A percentile compares a stretch with the other conserved stretches of the same genome.
phyloP scores from a whole-genome alignment of 2,329 filamentous ascomycete genomes.

The Colletotrichum spinosum region DNA sequence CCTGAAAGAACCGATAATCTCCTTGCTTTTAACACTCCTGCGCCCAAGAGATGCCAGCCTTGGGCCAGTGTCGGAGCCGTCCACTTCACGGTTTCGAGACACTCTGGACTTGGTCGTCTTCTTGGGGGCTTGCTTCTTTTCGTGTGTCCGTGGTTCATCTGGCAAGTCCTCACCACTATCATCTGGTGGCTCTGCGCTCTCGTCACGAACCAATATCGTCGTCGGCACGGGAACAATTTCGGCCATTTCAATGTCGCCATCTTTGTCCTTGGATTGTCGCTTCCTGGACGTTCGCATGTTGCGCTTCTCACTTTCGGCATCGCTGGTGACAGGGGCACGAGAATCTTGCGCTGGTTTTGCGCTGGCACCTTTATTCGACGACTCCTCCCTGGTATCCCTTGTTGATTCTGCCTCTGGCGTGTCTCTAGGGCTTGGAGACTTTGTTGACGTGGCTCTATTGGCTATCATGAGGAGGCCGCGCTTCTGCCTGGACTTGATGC shows the following conservation, averaged over 20 bases:
- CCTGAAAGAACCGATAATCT: constrained; percentile 55
- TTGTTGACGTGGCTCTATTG: constrained; percentile 44
- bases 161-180: too few relatives aligned
- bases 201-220: too few relatives aligned
- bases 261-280: too few relatives aligned
- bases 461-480: constrained; percentile 61
- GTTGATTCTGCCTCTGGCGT: background rate
- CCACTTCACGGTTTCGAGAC: background rate
- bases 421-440: background rate
- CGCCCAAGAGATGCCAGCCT: constrained; percentile 53
- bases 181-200: too few relatives aligned
- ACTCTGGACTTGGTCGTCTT: background rate
- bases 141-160: too few relatives aligned
- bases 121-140: background rate
- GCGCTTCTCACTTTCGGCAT: too few relatives aligned
- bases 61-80: constrained; percentile 41
- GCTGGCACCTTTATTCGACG: background rate
- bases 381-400: background rate
- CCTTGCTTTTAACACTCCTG: constrained; percentile 58
- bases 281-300: too few relatives aligned
- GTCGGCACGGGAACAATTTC: too few relatives aligned
- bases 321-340: too few relatives aligned
- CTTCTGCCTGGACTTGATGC: constrained; percentile 59
- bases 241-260: too few relatives aligned
- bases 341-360: too few relatives aligned